Evolutionary conservation across 805 yeast species (phyloP).

Genomic region (Candida xiaguanensis): DNA sequence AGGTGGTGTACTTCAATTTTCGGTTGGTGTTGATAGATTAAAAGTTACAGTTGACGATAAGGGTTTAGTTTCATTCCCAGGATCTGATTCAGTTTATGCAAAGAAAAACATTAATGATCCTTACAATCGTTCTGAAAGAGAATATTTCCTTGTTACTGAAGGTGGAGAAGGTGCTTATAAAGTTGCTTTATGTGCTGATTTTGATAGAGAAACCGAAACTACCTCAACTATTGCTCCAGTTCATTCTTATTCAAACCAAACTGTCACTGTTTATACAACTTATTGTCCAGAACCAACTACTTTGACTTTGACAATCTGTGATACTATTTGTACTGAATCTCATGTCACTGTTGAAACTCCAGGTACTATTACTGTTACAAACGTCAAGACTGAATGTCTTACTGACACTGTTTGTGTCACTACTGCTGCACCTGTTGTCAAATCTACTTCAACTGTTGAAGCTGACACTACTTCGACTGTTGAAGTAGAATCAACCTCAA

Average conservation of each 20-base stretch:
- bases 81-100: conserved; percentile 22
- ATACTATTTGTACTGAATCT: conserved; percentile 4
- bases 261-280: conserved; percentile 6
- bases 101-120: conserved; percentile 27
- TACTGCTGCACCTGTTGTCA: neutral
- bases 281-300: conserved; percentile 9
- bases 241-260: neutral
- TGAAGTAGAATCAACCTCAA: neutral
- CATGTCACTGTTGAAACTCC: conserved; percentile 5
- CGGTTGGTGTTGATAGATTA: conserved; percentile 9
- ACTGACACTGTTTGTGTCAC: neutral
- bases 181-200: conserved; percentile 2
- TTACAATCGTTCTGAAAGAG: conserved; percentile 17
- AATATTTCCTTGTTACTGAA: conserved; percentile 15
- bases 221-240: conserved; percentile 1
- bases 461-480: neutral
- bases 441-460: neutral
- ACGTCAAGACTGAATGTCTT: neutral
- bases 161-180: conserved; percentile 8
- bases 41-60: conserved; percentile 9
- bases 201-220: conserved; percentile 4
- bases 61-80: conserved; percentile 12
- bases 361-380: conserved; percentile 5
- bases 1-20: conserved; percentile 11
- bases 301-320: conserved; percentile 8